These are phyloP conservation scores for Polyrhizophydium stewartii DNA, from an alignment of 371 early-diverging fungal genomes.

Conservation along the genomic window DNA sequence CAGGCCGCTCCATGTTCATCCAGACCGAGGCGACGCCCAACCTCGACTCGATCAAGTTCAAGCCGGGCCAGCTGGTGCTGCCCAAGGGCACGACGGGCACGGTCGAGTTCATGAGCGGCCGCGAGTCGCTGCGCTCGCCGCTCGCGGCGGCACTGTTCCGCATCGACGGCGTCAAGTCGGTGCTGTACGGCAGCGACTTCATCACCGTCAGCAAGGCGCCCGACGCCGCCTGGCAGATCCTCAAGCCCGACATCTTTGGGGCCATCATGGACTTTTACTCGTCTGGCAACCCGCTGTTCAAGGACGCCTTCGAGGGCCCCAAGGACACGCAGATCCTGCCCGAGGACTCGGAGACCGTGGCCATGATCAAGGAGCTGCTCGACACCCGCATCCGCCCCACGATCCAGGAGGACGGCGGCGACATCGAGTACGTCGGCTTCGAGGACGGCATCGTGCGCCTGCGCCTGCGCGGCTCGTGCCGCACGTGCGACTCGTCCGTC, in stretches of 20 bases:
- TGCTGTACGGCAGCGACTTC: slow-evolving; percentile 90
- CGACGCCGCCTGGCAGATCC: slow-evolving; percentile 82
- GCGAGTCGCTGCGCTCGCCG: slow-evolving; percentile 76
- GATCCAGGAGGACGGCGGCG: slow-evolving; percentile 95
- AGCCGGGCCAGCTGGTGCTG: slow-evolving; percentile 79
- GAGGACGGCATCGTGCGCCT: slow-evolving; percentile 84
- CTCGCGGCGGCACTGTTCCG: slow-evolving; percentile 83
- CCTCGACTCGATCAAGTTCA: slow-evolving; percentile 87
- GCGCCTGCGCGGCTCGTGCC: slow-evolving; percentile 91
- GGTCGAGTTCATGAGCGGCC: slow-evolving; percentile 73
- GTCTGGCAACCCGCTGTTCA: slow-evolving; percentile 71
- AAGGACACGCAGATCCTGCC: slow-evolving; percentile 65
- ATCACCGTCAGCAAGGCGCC: slow-evolving; percentile 87
- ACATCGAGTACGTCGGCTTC: slow-evolving; percentile 92
- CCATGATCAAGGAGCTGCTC: slow-evolving; percentile 95
- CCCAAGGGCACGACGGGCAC: slow-evolving; percentile 25
- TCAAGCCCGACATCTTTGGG: slow-evolving; percentile 94
- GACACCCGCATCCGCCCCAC: slow-evolving; percentile 94
- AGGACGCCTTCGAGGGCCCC: slow-evolving; percentile 16
- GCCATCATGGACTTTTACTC: slow-evolving; percentile 93
- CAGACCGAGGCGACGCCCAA: slow-evolving; percentile 95
- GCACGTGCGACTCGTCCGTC: slow-evolving; percentile 77
- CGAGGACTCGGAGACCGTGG: slow-evolving; percentile 85
- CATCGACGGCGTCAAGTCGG: slow-evolving; percentile 83
- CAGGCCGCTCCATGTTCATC: slow-evolving; percentile 76